Base-by-base conservation (phyloP, 2,329 filamentous ascomycete genomes). In the Spiromastix sp. region DNA sequence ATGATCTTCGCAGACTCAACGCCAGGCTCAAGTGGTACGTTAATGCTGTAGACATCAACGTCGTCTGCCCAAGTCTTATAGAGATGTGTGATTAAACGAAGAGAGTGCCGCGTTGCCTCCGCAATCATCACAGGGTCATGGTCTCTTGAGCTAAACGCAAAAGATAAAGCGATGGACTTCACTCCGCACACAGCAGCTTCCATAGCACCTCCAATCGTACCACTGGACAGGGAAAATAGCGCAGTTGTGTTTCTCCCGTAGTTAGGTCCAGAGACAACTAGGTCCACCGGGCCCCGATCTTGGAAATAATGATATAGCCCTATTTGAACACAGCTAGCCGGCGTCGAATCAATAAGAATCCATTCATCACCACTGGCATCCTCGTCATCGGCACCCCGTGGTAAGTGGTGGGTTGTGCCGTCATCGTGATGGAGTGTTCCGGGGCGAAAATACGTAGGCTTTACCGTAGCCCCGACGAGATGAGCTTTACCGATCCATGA, bases 401-500 rank as follows among this genome's bases (percentile, higher is more conserved):
- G 70, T 17, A 78, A 67, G 32, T 68, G 61, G 55, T 83, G 79
- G 29, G 71, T 77, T 11, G 76, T 79, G 36, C 81, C 81, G 42
- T 84, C 77, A 34, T 78, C 74, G 44, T 74, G 57, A 45, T 72
- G 65, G 1, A 79, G 62, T 2, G 71, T 72, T 9, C 70, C 71
- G 0, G 77, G 77, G 1, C 81, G 81, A 66, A 86, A 94, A 66
- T 93, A 94, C 18, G 75, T 71, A 6, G 86, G 86, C 55, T 80
- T 85, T 42, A 93, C 74, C 7, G 83, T 82, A 57, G 89, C 81
- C 38, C 87, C 87, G 50, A 96, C 86, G 52, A 96, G 83, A 61
- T 96, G 91, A 2, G 91, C 91, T 68, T 98, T 98, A 49, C 87
- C 87, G 51, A 98, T 96, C 91, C 91, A 98, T 38, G 86, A 94